Conservation (phyloP, 129 eudicot species). For the Calendula officinalis region DNA sequence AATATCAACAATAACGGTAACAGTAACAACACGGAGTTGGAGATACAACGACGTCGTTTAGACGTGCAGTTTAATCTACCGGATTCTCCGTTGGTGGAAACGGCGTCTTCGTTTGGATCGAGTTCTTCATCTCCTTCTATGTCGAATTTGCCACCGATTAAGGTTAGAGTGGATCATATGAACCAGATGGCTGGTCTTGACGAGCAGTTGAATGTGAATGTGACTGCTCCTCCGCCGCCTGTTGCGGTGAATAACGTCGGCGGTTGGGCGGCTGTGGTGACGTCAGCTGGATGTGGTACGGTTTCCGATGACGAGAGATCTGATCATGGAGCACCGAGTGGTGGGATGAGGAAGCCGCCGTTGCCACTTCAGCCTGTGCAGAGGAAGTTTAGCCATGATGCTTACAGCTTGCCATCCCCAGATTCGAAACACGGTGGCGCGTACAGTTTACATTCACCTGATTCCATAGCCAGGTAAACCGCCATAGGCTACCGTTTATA, state of each 20-base stretch:
- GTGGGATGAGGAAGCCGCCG: conserved; percentile 63
- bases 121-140: conserved; percentile 64
- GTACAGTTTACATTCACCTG: conserved; percentile 64
- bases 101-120: conserved; percentile 60
- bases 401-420: conserved; percentile 52
- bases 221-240: conserved; percentile 27
- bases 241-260: conserved; percentile 17
- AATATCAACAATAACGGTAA: not conserved
- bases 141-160: conserved; percentile 58
- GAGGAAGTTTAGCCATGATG: conserved; percentile 46
- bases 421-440: conserved; percentile 66
- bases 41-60: conserved; percentile 20
- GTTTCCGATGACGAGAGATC: conserved; percentile 57
- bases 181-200: conserved; percentile 59
- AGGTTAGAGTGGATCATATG: conserved; percentile 45
- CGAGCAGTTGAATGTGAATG: conserved; percentile 50
- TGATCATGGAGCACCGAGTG: conserved; percentile 44
- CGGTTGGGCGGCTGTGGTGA: conserved; percentile 14
- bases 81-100: conserved; percentile 56
- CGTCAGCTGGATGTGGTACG: conserved; percentile 17
- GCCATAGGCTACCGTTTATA: too few relatives aligned
- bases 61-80: conserved; percentile 38
- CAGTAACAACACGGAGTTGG: conserved; percentile 13
- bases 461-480: conserved; percentile 64
- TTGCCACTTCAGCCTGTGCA: conserved; percentile 68